Evolutionary conservation across 192 early-diverging fungal genomes (phyloP).

Genomic region (Backusella mclennaniae): DNA sequence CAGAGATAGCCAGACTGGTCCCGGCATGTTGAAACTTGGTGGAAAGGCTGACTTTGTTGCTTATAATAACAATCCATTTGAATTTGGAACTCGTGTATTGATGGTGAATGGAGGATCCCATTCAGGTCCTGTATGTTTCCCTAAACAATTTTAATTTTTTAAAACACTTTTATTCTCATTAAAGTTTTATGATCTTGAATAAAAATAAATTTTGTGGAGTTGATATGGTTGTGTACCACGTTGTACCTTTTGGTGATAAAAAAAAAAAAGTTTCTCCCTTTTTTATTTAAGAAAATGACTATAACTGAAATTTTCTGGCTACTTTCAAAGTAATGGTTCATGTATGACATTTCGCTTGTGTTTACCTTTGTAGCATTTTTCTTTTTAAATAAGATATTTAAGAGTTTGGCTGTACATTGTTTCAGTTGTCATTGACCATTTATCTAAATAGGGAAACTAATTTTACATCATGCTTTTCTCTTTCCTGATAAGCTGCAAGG

Average conservation of each 20-base stretch:
- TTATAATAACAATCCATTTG: conserved; percentile 67
- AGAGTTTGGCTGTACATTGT: neutral
- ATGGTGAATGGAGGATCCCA: conserved; percentile 58
- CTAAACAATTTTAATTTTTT: neutral
- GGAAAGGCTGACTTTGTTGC: conserved; percentile 55
- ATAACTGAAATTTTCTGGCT: neutral
- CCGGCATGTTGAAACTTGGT: conserved; percentile 16
- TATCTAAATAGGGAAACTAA: neutral
- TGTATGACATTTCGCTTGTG: neutral
- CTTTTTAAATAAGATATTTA: neutral
- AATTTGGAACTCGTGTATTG: conserved; percentile 58
- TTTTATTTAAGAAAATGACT: neutral
- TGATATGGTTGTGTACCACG: neutral
- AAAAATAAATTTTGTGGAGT: neutral
- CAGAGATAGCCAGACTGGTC: conserved; percentile 10
- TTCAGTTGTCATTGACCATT: neutral
- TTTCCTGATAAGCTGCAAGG: neutral
- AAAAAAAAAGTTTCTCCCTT: neutral
- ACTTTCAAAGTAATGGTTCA: neutral
- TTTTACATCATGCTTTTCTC: neutral
- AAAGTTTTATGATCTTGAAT: neutral
- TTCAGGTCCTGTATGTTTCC: conserved; percentile 23
- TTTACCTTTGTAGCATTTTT: neutral
- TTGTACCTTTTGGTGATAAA: neutral
- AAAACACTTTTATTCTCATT: neutral